A percentile compares a stretch with the other conserved stretches of the same genome.
Evolutionary conservation across 1,139 yeast species (phyloP).

Genomic region (Waltiozyma sp.): DNA sequence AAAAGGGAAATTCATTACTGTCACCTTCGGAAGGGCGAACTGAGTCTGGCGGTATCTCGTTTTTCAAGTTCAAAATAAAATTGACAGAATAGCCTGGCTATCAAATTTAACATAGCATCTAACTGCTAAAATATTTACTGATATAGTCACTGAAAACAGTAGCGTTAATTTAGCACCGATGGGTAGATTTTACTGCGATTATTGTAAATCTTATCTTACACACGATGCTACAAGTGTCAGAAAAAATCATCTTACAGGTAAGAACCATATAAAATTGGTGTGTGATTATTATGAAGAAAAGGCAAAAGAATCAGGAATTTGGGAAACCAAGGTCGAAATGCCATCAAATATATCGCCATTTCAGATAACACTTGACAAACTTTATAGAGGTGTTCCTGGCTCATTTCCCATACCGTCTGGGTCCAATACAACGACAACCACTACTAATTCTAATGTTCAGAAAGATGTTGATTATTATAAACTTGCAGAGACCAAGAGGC

Average conservation of each 20-base stretch:
- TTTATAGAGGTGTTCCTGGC: conserved; percentile 40
- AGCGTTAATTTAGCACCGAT: conserved; percentile 9
- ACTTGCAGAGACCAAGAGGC: conserved; percentile 12
- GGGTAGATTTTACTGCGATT: conserved; percentile 66
- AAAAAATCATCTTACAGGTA: conserved; percentile 72
- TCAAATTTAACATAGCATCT: too few species aligned
- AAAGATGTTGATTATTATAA: conserved; percentile 9
- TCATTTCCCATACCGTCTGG: conserved; percentile 2
- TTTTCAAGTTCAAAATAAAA: too few species aligned
- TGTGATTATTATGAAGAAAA: conserved; percentile 64
- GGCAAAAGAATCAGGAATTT: conserved; percentile 38
- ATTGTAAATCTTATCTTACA: conserved; percentile 75
- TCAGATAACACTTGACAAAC: conserved; percentile 28
- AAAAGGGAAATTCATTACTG: not conserved
- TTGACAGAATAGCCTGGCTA: too few species aligned
- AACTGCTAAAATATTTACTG: too few species aligned
- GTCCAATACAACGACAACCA: not conserved
- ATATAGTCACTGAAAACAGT: not conserved
- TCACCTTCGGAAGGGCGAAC: not conserved
- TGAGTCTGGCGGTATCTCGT: too few species aligned
- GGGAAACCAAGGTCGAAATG: conserved; percentile 22
- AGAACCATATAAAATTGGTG: conserved; percentile 64
- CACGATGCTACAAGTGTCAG: conserved; percentile 86
- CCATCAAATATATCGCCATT: conserved; percentile 26
- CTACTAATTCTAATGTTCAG: not conserved